Evolutionary conservation across 2,329 filamentous ascomycete genomes (phyloP), one percentile per base, ranked within the genome.

Genomic region (Hypocreales sp.): DNA sequence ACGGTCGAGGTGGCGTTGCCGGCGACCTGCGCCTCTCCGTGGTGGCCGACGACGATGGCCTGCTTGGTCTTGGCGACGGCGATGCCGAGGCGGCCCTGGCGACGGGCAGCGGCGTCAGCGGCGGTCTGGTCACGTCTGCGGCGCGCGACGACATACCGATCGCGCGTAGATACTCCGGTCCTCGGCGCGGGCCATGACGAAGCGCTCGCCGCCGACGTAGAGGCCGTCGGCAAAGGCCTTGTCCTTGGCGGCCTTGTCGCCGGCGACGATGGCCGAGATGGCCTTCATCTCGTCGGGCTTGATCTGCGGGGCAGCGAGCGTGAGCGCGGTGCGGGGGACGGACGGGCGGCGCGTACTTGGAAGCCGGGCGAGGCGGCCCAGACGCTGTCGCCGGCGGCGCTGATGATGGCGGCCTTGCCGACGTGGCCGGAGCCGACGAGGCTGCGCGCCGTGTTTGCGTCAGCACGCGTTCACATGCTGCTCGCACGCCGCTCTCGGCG

Each of bases 41-140:
- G 83, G 64, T 93, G 83, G 41, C 73, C 79, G 51, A 98, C 60
- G 50, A 98, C 71, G 52, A 95, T 75, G 41, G 84, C 82, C 59
- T 92, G 78, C 47, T 67, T 76, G 45, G 87, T 92, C 67, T 92
- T 92, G 57, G 76, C 75, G 44, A 90, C 71, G 48, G 78, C 65
- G 45, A 93, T 58, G 39, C 90, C 90, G 50, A 77, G 71, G 51
- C 77, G 81, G 43, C 80, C 83, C 64, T 70, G 37, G 35, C 18
- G 14, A 30, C 2, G 8, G 7, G 29, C 15, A 13, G 6, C 18
- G 24, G 13, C 22, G 24, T 31, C n/a, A 31, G 25, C 17, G 28
- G 8, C 20, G 11, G 9, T 15, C 14, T 9, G 6, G 2, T 2
- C 6, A 10, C 6, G 4, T 7, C 29, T 5, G 7, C 15, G 14